Evolutionary conservation across 2,329 filamentous ascomycete species (phyloP), one percentile per base, ranked within the genome.

Genomic region (Arachnopeziza araneosa): DNA sequence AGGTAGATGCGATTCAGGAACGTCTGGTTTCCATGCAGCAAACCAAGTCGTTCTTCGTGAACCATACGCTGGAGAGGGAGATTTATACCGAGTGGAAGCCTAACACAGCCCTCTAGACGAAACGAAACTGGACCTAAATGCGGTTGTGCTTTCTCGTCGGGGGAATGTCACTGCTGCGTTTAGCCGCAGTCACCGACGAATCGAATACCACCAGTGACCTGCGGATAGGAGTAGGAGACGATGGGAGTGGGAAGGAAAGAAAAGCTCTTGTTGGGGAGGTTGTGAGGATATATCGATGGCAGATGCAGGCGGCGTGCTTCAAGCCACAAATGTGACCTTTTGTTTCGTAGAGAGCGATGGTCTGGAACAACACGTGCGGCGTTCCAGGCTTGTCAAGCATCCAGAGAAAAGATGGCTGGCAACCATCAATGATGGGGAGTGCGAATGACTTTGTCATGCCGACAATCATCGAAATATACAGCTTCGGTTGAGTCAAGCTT

Each of bases 211-310:
- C 36, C 36, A 44, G 36, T 44, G 36, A 44, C 36, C 10, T 2
- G 36, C 6, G 36, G 17, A 7, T 19, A 14, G 26, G 26, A 30
- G n/a, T 14, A 32, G 17, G 36, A 44, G 17, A 44, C 36, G 9
- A 9, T 5, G 36, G 36, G 36, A 44, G 5, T 19, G 17, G 36
- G 17, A 7, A 14, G 4, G 17, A 14, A 44, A 44, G 36, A 44
- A 4, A 19, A 44, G 36, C 12, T 17, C 36, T 4, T 14, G 36
- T 17, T 44, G 36, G 51, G 24, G 53, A 24, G 21, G 32, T 23
- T 58, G 23, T 55, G 59, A 58, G 26, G 56, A 62, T 59, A 56
- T 59, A 59, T 52, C 54, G 54, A 44, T 19, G 26, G 26, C 26
- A 30, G 9, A 30, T 30, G 36, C 36, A 44, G 4, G 12, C 10